These are phyloP conservation scores for Aphanocladium album DNA, from an alignment of 2,329 filamentous ascomycete genomes.

Conservation along the genomic window DNA sequence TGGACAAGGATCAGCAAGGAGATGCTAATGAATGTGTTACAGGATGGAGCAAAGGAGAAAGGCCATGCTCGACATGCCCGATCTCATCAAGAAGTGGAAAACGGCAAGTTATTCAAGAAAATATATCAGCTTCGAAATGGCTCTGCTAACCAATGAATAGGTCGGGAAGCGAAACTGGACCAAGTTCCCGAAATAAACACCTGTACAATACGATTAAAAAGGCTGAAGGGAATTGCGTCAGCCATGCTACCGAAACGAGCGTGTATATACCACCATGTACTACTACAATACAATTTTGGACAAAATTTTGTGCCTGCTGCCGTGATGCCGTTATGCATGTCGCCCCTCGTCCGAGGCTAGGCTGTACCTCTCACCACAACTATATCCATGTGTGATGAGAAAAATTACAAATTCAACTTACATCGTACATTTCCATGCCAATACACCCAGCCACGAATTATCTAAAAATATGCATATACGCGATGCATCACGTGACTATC, in stretches of 20 bases:
- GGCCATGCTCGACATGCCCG: conserved; percentile 93
- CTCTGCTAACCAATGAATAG: conserved; percentile 37
- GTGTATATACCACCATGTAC: conserved; percentile 22
- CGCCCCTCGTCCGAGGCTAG: background rate
- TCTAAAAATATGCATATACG: background rate
- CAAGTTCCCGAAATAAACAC: conserved; percentile 51
- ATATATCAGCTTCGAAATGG: background rate
- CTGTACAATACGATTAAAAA: background rate
- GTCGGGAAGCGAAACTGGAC: conserved; percentile 51
- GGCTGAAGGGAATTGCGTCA: background rate
- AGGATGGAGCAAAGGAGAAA: conserved; percentile 83
- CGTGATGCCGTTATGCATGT: background rate
- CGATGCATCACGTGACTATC: conserved; percentile 4
- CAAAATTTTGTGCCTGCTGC: background rate
- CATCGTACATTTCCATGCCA: background rate
- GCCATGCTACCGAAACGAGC: background rate
- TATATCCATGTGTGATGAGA: background rate
- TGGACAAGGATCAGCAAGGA: too few relatives aligned
- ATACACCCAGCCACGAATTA: background rate
- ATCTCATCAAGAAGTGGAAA: conserved; percentile 89
- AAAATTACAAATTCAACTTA: background rate
- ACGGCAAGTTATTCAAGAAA: conserved; percentile 56
- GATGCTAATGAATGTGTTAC: conserved; percentile 26
- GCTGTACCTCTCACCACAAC: background rate
- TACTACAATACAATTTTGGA: conserved; percentile 27